Evolutionary conservation across 768 basidiomycete species (phyloP).

Genomic region (Mycena indigotica): DNA sequence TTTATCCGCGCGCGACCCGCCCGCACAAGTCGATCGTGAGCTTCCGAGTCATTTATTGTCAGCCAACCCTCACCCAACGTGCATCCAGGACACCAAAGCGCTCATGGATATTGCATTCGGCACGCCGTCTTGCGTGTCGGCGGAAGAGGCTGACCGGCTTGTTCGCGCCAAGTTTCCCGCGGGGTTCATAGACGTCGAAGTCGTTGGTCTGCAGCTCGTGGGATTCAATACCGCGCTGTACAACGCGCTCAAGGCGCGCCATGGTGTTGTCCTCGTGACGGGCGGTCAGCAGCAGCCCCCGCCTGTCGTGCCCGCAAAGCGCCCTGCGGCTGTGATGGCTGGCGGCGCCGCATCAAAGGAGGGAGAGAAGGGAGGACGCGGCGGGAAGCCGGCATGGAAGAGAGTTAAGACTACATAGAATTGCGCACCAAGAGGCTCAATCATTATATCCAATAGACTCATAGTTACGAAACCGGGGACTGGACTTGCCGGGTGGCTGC

Average conservation of each 20-base stretch:
- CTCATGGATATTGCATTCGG: not conserved
- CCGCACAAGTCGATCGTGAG: not conserved
- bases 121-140: not conserved
- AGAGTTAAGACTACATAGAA: no score
- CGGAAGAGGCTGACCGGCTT: not conserved
- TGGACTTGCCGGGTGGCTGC: no score
- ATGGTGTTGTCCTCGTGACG: not conserved
- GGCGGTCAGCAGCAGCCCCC: not conserved
- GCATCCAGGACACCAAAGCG: not conserved
- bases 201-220: not conserved
- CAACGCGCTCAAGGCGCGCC: not conserved
- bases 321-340: no score
- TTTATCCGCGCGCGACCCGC: not conserved
- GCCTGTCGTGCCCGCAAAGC: not conserved
- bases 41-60: not conserved
- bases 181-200: constrained; percentile 1
- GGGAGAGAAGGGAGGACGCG: no score
- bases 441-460: no score
- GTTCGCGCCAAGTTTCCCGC: not conserved
- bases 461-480: no score
- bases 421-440: no score
- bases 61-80: not conserved
- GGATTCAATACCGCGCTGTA: not conserved
- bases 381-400: no score
- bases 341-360: no score